Evolutionary conservation across 208 protist species (phyloP).

Genomic region (Vickermania ingenoplastis): DNA sequence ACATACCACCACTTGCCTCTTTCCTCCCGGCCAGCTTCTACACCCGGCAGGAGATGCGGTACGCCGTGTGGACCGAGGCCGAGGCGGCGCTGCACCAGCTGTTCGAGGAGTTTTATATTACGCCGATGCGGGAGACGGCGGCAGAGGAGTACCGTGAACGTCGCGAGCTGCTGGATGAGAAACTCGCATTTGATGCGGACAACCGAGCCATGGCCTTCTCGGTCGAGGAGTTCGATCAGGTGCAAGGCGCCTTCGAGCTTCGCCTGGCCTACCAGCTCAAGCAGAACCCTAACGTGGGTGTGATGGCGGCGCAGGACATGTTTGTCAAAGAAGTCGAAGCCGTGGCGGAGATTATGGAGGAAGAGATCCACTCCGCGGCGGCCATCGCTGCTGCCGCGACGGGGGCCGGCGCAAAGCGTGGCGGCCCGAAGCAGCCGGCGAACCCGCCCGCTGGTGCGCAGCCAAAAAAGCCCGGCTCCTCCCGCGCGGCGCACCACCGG

Average conservation of each 20-base stretch:
- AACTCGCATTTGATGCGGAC: constrained; percentile 11
- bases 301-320: not conserved
- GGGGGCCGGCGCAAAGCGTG: constrained; percentile 4
- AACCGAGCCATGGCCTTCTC: constrained; percentile 40
- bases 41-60: constrained; percentile 15
- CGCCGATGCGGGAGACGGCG: constrained; percentile 11
- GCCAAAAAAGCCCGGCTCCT: not conserved
- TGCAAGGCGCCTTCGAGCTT: constrained; percentile 42
- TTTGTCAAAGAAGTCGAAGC: not conserved
- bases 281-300: constrained; percentile 13
- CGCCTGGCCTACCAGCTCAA: constrained; percentile 32
- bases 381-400: constrained; percentile 1
- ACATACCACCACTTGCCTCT: constrained; percentile 40
- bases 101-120: constrained; percentile 16
- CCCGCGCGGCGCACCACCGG: not conserved
- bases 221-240: constrained; percentile 25
- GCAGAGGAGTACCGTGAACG: constrained; percentile 14
- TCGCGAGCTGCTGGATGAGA: constrained; percentile 13
- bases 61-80: constrained; percentile 21
- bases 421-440: not conserved
- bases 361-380: constrained; percentile 2
- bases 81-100: constrained; percentile 12
- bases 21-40: constrained; percentile 41
- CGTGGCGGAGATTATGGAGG: not conserved
- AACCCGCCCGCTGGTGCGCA: not conserved